phyloP scores from a whole-genome alignment of 768 basidiomycete species.

The Dioszegia crocea region DNA sequence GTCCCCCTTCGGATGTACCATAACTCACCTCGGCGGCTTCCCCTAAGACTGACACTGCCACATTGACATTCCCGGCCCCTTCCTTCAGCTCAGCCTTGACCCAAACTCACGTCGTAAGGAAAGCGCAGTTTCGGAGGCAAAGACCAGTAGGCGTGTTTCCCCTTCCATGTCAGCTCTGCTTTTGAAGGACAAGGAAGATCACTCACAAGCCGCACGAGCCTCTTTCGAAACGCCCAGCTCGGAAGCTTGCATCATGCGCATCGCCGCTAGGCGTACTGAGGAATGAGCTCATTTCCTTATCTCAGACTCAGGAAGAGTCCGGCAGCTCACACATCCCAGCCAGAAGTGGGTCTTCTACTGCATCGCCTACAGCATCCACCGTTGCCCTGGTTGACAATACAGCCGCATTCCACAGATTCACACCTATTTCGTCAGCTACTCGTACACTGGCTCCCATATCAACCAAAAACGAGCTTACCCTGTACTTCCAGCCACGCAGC shows the following conservation, averaged over 20 bases:
- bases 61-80: background rate
- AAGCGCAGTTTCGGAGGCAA: slow-evolving; percentile 1
- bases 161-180: background rate
- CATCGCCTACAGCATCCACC: background rate
- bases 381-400: background rate
- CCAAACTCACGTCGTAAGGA: background rate
- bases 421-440: background rate
- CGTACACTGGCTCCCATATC: background rate
- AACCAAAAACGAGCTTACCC: background rate
- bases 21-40: slow-evolving; percentile 3
- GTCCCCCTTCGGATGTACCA: too few species aligned
- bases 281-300: too few species aligned
- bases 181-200: background rate
- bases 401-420: slow-evolving; percentile 3
- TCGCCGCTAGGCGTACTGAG: background rate
- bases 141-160: background rate
- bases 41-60: background rate
- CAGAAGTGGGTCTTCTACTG: background rate
- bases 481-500: slow-evolving; percentile 1
- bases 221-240: background rate
- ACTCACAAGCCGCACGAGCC: background rate
- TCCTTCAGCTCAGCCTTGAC: background rate
- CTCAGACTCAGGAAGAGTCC: too few species aligned
- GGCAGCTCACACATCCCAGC: slow-evolving; percentile 8
- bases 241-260: slow-evolving; percentile 1